Evolutionary conservation across 768 basidiomycete species (phyloP).

Genomic region (Megacollybia marginata): DNA sequence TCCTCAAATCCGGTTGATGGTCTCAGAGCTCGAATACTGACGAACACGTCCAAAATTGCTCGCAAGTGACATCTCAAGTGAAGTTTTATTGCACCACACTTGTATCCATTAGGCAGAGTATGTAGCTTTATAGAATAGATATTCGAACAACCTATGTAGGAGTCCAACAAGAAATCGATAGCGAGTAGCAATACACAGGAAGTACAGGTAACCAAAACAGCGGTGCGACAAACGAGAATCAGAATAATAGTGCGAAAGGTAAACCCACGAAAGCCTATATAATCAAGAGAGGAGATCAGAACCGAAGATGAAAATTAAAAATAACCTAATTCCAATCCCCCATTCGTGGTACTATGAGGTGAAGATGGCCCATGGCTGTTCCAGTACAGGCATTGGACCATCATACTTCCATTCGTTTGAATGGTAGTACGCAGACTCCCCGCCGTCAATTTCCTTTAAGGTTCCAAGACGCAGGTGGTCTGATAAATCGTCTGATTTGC

Average conservation of each 20-base stretch:
- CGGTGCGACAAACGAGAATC: conserved; percentile 19
- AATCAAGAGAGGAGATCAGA: conserved; percentile 30
- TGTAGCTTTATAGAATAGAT: not conserved
- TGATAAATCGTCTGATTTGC: conserved; percentile 44
- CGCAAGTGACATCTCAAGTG: too few relatives aligned
- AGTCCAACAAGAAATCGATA: conserved; percentile 39
- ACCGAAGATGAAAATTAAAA: conserved; percentile 25
- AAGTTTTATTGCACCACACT: too few relatives aligned
- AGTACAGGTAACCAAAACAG: conserved; percentile 22
- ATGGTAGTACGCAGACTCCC: conserved; percentile 65
- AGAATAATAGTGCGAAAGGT: conserved; percentile 19
- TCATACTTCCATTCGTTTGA: conserved; percentile 68
- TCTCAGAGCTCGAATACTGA: not conserved
- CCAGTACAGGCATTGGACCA: conserved; percentile 52
- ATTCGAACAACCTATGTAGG: conserved; percentile 1
- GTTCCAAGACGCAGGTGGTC: conserved; percentile 52
- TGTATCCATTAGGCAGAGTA: not conserved
- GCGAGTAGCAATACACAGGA: conserved; percentile 44
- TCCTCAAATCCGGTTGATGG: not conserved
- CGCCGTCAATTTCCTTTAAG: conserved; percentile 69
- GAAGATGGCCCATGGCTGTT: conserved; percentile 71
- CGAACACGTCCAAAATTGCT: not conserved
- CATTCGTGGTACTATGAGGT: conserved; percentile 32
- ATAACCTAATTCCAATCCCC: conserved; percentile 22
- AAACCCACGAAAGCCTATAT: conserved; percentile 24